Conservation (phyloP, 163 green algal genomes). For the Coccomyxa subellipsoidea region DNA sequence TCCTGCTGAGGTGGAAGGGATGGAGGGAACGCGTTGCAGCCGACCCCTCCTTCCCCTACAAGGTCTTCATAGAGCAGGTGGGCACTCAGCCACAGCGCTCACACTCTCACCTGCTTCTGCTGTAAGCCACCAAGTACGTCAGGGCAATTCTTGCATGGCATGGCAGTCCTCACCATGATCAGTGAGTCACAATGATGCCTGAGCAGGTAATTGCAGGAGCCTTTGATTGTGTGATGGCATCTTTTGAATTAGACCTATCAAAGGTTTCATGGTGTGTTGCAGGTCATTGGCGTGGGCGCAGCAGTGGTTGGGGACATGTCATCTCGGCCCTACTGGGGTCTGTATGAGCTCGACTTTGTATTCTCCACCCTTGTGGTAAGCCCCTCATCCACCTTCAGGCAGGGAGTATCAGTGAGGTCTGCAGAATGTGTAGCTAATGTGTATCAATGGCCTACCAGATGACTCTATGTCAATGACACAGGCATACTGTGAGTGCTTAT, state of each 20-base stretch:
- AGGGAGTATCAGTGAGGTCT: too few species aligned
- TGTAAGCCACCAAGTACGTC: not conserved
- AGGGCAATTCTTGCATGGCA: not conserved
- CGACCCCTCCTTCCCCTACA: conserved; percentile 89
- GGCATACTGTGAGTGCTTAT: too few species aligned
- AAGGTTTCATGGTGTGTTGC: conserved; percentile 5
- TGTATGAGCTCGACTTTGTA: conserved; percentile 98
- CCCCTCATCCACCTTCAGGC: not conserved
- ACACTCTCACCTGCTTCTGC: not conserved
- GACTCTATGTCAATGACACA: too few species aligned
- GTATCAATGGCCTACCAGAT: too few species aligned
- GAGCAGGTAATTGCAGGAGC: not conserved
- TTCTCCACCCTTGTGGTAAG: conserved; percentile 88
- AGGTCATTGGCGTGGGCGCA: conserved; percentile 86
- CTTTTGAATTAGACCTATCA: too few species aligned
- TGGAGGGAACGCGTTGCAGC: conserved; percentile 85
- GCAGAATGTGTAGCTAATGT: too few species aligned
- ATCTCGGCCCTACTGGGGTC: conserved; percentile 86
- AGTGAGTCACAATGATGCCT: too few species aligned
- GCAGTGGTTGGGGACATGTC: conserved; percentile 94
- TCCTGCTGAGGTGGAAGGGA: conserved; percentile 54
- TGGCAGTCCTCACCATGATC: too few species aligned
- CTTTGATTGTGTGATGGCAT: too few species aligned
- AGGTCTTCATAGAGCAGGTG: conserved; percentile 90
- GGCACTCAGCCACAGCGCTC: not conserved